These are phyloP conservation scores for Xylona heveae DNA, from an alignment of 495 filamentous ascomycete species.

Conservation along the genomic window DNA sequence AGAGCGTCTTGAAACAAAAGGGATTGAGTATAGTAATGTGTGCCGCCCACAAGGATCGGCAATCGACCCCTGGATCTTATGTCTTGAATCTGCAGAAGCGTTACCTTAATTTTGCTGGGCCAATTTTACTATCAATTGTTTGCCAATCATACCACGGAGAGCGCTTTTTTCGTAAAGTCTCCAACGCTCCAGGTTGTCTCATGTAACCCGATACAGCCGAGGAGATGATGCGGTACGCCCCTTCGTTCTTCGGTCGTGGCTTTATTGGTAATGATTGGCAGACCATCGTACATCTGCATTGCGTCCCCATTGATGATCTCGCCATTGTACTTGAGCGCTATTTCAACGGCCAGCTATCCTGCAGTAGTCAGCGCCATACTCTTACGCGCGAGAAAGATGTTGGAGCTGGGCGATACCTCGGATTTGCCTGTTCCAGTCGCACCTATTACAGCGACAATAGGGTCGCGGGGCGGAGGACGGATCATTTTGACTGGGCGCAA, in stretches of 20 bases:
- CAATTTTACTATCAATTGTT: constrained; percentile 1
- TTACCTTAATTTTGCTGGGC: background rate
- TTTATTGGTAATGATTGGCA: constrained; percentile 94
- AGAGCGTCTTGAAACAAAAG: constrained; percentile 56
- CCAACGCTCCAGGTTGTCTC: constrained; percentile 69
- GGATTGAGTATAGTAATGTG: constrained; percentile 82
- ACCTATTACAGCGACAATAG: constrained; percentile 69
- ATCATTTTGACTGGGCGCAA: no score
- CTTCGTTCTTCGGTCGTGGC: constrained; percentile 51
- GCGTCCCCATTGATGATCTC: constrained; percentile 97
- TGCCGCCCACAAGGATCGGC: constrained; percentile 84
- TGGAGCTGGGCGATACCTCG: constrained; percentile 36
- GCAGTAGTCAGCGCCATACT: background rate
- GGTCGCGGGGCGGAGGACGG: no score
- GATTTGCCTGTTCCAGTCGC: constrained; percentile 96
- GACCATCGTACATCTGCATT: constrained; percentile 92
- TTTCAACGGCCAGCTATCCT: constrained; percentile 69
- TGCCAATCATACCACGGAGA: constrained; percentile 20
- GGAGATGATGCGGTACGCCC: constrained; percentile 73
- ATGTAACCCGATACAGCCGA: constrained; percentile 50
- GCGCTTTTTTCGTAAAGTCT: constrained; percentile 46
- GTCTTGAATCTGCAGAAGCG: constrained; percentile 34
- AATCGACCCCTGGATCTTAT: constrained; percentile 56
- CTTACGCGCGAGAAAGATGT: background rate
- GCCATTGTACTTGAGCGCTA: constrained; percentile 68